Evolutionary conservation across 1,284 basidiomycete genomes (phyloP).

Genomic region (Cryptococcus sp.): DNA sequence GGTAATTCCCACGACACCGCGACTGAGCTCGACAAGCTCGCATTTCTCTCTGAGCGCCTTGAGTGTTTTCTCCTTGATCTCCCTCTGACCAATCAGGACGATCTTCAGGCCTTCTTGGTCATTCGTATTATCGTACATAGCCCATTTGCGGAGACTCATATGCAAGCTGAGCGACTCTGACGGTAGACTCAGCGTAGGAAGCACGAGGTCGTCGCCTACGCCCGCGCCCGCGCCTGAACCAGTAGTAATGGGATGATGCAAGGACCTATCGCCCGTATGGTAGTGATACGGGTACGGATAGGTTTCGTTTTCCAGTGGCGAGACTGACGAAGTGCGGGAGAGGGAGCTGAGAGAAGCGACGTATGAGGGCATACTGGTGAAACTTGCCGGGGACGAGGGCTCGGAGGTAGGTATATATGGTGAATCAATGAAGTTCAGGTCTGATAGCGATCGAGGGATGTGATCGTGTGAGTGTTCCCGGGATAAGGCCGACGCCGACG

Average conservation of each 20-base stretch:
- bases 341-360: slow-evolving; percentile 33
- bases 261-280: background rate
- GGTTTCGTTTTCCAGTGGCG: slow-evolving; percentile 5
- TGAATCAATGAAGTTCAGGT: background rate
- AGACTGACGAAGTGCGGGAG: slow-evolving; percentile 30
- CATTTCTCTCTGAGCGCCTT: background rate
- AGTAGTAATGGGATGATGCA: background rate
- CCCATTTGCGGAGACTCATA: slow-evolving; percentile 34
- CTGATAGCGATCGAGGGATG: too few species aligned
- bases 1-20: slow-evolving; percentile 33
- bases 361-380: slow-evolving; percentile 27
- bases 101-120: slow-evolving; percentile 23
- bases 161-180: slow-evolving; percentile 37
- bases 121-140: slow-evolving; percentile 17
- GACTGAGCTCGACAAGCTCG: slow-evolving; percentile 35
- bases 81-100: slow-evolving; percentile 26
- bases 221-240: background rate
- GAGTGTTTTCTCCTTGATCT: slow-evolving; percentile 13
- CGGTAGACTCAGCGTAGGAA: slow-evolving; percentile 43
- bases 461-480: background rate
- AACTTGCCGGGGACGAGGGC: slow-evolving; percentile 35
- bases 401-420: slow-evolving; percentile 22
- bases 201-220: slow-evolving; percentile 34
- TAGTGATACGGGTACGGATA: background rate
- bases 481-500: too few species aligned